These are phyloP conservation scores for Lactuca saligna DNA, from an alignment of 129 eudicot species.

Conservation along the genomic window DNA sequence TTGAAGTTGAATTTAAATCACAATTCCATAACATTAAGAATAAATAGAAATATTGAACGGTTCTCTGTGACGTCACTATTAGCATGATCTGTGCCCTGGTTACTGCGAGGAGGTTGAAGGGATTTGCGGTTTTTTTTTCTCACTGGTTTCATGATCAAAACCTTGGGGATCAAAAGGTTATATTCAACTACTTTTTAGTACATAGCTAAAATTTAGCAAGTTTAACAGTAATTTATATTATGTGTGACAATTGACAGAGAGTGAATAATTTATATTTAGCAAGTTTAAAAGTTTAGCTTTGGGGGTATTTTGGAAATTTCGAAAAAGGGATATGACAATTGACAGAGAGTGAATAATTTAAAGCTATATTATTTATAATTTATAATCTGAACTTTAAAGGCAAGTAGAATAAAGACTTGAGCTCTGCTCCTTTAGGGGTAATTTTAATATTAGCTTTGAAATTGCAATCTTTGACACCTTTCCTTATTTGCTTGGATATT, in stretches of 20 bases:
- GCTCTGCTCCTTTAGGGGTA: not conserved
- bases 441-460: slow-evolving; percentile 18
- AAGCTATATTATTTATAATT: not conserved
- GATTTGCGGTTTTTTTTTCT: too few relatives aligned
- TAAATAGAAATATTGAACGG: not conserved
- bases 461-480: slow-evolving; percentile 33
- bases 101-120: too few relatives aligned
- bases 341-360: not conserved
- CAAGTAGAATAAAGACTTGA: slow-evolving; percentile 33
- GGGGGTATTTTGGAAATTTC: slow-evolving; percentile 13
- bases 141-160: not conserved
- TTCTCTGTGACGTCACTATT: not conserved
- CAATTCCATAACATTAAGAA: not conserved
- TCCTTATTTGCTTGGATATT: slow-evolving; percentile 42
- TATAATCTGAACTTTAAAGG: slow-evolving; percentile 50
- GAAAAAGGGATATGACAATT: not conserved
- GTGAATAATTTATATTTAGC: too few relatives aligned
- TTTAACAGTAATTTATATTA: too few relatives aligned
- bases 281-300: not conserved
- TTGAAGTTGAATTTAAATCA: too few relatives aligned
- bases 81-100: not conserved
- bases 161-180: too few relatives aligned
- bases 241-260: too few relatives aligned
- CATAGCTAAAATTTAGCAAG: too few relatives aligned
- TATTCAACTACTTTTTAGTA: too few relatives aligned